Base-by-base conservation (phyloP, 345 rosid genomes). In the Eucalyptus curtisii region DNA sequence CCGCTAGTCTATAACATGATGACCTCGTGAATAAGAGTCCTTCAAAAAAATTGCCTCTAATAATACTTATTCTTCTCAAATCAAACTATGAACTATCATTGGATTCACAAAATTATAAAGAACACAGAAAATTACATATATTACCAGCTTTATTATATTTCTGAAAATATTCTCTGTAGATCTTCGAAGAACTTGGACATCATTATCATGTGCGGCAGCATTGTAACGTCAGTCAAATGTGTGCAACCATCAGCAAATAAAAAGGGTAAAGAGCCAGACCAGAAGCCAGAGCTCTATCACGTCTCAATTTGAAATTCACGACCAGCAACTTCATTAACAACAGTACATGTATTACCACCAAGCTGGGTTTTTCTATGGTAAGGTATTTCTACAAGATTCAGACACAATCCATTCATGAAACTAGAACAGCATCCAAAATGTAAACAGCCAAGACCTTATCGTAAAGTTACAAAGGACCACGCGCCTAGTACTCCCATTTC, bases 401-500 rank as follows among this genome's bases (percentile, higher is more conserved):
- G 82, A 71, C 27, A 10, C 81, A 71, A 71, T 71, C 82, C 82
- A 71, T 19, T 37, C 82, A 37, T 37, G 14, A 71, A 71, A 71
- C 45, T 37, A 20, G 82, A 37, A 71, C 82, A 71, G 82, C 45
- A 76, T 13, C 27, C 27, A 76, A 76, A 76, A 31, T 48, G 87
- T 24, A 45, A n/a, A 33, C 61, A 27, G 42, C 14, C 87, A 31
- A 22, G 64, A 48, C 50, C 53, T 85, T 17, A 24, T 24, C 14
- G 11, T 7, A 61, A 42, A 64, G 66, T 82, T 53, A 80, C 24
- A 76, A 52, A 50, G 59, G 55, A 47, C 86, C 55, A 37, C 6
- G 27, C 48, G 87, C 61, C 91, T 89, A 95, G 85, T 86, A 82
- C 89, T 96, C 99, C 99, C 99, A 97, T 90, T 95, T 95, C 94